Base-by-base conservation (phyloP, 768 basidiomycete species). In the Tephrocybe sp. region DNA sequence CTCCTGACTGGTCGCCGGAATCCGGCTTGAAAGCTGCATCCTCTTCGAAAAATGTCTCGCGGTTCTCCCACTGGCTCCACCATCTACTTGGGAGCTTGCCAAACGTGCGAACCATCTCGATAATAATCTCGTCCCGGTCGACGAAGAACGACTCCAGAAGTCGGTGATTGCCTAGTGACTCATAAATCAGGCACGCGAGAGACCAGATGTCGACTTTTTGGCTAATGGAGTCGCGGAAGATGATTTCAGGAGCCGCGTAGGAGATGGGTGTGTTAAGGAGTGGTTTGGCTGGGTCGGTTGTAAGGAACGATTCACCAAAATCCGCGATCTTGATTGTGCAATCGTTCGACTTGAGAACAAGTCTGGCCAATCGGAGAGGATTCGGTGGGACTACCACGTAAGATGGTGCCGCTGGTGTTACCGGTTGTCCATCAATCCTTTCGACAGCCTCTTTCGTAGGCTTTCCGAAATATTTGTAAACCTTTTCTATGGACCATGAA, bases 261-360 rank as follows among this genome's bases (percentile, higher is more conserved):
- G 47, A 43, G 44, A 49, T 46, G 21, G 48, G 28, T 1, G 44
- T 46, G 16, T 45, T 34, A 4, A 49, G 30, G 11, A 24, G 30
- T 42, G n/a, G 27, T 25, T 28, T 36, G 32, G 37, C 11, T 2
- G 15, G 8, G n/a, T 53, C 37, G 12, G 36, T 35, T 8, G 38
- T n/a, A 24, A 37, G 44, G 34, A 49, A 49, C 7, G 39, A 41
- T 54, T 49, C 43, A n/a, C 52, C 47, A 24, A 54, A 49, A 26
- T 53, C 39, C 9, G 43, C 36, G 21, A 54, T 54, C 44, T 50
- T 46, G 18, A 43, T 50, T 3, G 30, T 30, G 32, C 44, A 50
- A 26, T 31, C 32, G 25, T 45, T 25, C 5, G 26, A 15, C 19
- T 49, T 24, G 31, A 54, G 26, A n/a, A 49, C 19, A 34, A 46